Evolutionary conservation across 2,329 filamentous ascomycete species (phyloP), one percentile per base, ranked within the genome.

Genomic region (Xylaria arbuscula): DNA sequence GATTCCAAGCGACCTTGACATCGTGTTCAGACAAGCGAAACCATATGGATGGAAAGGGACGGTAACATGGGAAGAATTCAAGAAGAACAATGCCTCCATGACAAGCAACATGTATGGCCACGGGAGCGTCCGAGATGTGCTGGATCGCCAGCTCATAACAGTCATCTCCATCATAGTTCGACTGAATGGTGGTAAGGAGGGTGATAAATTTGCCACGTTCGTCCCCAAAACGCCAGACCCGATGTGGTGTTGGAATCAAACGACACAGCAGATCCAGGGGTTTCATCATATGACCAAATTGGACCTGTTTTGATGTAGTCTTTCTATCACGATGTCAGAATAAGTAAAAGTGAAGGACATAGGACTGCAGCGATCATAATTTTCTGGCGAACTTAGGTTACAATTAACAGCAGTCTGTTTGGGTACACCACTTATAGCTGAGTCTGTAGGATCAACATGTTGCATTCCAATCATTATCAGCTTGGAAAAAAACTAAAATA

Each of bases 231-330:
- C 60, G 24, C 69, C 69, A 7, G 69, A 70, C 60, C 59, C 63
- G 47, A 69, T 70, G 69, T 70, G 69, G 69, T 70, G 69, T 32
- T 70, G 66, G 69, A 70, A 58, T 19, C 69, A 70, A 54, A 64
- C 55, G 36, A 69, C 63, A 24, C 34, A 42, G 34, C 48, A 62
- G 17, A 70, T 70, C 7, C 55, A 69, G 53, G 56, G 60, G 48
- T 70, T 66, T 56, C 69, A 70, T 2, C 22, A 40, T 50, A 64
- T 70, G 69, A 70, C 69, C 9, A 69, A 55, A 38, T 11, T 67
- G 40, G 69, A 70, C 57, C 19, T 70, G 60, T 64, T 70, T 56
- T 70, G 28, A 70, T 17, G 28, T 15, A 64, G 40, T 9, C 6
- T 42, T 56, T 42, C 28, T 11, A 38, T 55, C 17, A 55, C 22